Evolutionary conservation across 768 basidiomycete species (phyloP), one percentile per base, ranked within the genome.

Genomic region (Podaxis sp.): DNA sequence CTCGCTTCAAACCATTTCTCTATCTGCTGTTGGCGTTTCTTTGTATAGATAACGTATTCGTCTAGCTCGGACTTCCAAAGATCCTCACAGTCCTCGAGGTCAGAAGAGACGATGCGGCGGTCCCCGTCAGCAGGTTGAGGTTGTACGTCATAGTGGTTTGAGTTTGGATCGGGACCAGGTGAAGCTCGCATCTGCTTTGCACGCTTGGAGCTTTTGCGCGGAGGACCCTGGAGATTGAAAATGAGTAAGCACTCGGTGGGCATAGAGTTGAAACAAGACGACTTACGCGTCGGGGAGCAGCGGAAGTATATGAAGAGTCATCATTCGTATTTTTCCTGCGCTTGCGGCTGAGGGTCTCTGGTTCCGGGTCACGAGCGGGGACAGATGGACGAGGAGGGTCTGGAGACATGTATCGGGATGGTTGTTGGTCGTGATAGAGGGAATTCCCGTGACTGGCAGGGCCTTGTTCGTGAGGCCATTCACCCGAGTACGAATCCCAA

Each of bases 71-170:
- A 79, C 47, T 77, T 73, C 92, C 92, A 93, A 14, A 93, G 69
- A 61, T 92, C 91, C 65, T 82, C 81, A 64, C 86, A 91, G 61
- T 92, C 91, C 28, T 91, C 90, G 63, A 93, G 75, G 77, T 93
- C 91, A 21, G 91, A 92, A 16, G 90, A 90, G 10, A 75, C 72
- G 11, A 82, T 74, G 40, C 74, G 73, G 32, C 79, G 80, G 35
- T 84, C 82, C 58, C 79, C 77, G 37, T 69, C 72, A 50, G 70
- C 59, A 5, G 64, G 63, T 54, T 62, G 65, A 68, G 74, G 59
- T 23, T 61, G 57, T 54, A 59, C 52, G 53, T 59, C 62, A 53
- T 55, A 61, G 21, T 56, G 64, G 74, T 57, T 64, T 72, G 67
- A 68, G 69, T 59, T 61, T 21, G 71, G 40, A 61, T 70, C 66